Evolutionary conservation across 2,329 filamentous ascomycete genomes (phyloP), one percentile per base, ranked within the genome.

Genomic region (Fusarium keratoplasticum): DNA sequence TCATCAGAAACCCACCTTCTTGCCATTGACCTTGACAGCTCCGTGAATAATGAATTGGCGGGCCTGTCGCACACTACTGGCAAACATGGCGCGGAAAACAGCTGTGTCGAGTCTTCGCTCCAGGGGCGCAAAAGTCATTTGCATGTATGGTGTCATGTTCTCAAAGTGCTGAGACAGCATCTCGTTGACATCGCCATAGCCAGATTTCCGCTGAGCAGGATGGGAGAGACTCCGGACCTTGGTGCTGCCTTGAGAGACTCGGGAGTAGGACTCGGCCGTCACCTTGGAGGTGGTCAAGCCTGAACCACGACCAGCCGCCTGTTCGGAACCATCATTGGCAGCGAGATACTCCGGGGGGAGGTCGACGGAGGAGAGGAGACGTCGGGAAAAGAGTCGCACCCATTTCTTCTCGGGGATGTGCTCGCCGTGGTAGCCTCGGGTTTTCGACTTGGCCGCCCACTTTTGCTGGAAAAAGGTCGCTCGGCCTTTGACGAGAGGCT

Each of bases 401-500:
- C 96, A 99, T 86, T 96, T 93, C 82, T 93, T 92, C 86, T 99
- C 96, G 75, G 92, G 91, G 76, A 99, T 92, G 81, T 98, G 94
- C 82, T 98, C 96, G 83, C 96, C 96, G 85, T 99, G 96, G 84
- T 98, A 99, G 73, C 89, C 92, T 76, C 96, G 92, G 47, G 94
- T 90, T 74, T 92, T 83, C 25, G 95, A 91, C 85, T 99, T 99
- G 79, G 96, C 94, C 2, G 85, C 84, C 96, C 96, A 99, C 92
- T 99, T 99, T 85, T 98, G 96, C 88, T 98, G 96, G 89, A 97
- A 99, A 86, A 96, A 97, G 52, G 95, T 98, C 71, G 85, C 84
- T 60, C 76, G 77, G 18, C 81, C 79, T 22, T 75, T 80, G 35
- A 80, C 78, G 27, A 75, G 73, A 7, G 79, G 71, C 77, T 80